Conservation (phyloP, 305 asterid genomes). For the Solanum hybrid region DNA sequence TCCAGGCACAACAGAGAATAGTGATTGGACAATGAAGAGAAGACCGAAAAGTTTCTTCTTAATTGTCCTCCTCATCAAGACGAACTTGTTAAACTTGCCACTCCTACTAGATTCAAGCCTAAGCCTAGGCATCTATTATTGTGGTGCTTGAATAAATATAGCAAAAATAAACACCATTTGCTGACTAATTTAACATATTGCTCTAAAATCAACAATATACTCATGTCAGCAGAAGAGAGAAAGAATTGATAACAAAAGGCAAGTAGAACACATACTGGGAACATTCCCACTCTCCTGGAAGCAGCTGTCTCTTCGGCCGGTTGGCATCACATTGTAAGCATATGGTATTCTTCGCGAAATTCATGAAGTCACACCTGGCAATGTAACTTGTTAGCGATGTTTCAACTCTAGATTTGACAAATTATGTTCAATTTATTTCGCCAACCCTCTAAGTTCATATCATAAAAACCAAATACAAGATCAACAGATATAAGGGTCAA, state of each 20-base stretch:
- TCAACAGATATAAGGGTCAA: neutral
- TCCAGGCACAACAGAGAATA: neutral
- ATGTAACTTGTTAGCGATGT: neutral
- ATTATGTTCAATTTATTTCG: neutral
- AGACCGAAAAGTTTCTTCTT: neutral
- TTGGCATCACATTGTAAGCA: slow-evolving; percentile 95
- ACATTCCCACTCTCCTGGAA: slow-evolving; percentile 99
- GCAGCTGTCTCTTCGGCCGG: slow-evolving; percentile 92
- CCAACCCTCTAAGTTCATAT: neutral
- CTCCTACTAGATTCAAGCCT: neutral
- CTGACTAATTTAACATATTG: neutral
- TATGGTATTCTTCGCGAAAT: slow-evolving; percentile 83
- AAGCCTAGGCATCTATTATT: neutral
- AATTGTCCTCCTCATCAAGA: neutral
- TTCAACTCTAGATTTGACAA: neutral
- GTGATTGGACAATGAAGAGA: neutral
- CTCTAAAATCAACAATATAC: neutral
- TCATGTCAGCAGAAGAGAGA: neutral
- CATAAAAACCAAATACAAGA: neutral
- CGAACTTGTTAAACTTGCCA: neutral
- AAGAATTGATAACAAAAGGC: neutral
- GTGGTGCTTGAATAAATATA: neutral
- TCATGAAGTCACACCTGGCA: slow-evolving; percentile 91
- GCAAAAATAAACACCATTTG: neutral
- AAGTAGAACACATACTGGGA: slow-evolving; percentile 54